These are phyloP conservation scores for Pseudocercospora macadamiae DNA, from an alignment of 2,329 filamentous ascomycete species.

Conservation along the genomic window DNA sequence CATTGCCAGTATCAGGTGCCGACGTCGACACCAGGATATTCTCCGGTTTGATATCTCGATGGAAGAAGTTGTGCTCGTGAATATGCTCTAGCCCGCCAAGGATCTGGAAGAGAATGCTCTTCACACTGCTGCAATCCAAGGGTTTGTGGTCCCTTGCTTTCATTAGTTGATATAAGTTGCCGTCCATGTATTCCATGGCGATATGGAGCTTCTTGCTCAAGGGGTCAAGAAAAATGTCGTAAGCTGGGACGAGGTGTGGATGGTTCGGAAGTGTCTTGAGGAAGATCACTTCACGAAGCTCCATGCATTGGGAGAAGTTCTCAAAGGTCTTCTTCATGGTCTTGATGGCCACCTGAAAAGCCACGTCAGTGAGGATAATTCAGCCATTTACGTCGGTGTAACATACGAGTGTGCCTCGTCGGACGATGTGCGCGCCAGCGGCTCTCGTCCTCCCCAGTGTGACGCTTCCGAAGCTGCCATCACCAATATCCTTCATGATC, in stretches of 20 bases:
- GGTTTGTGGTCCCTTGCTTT: conserved; percentile 95
- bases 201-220: conserved; percentile 97
- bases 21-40: conserved; percentile 97
- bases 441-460: conserved; percentile 87
- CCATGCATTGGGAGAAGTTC: conserved; percentile 84
- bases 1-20: conserved; percentile 76
- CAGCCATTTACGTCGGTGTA: neutral
- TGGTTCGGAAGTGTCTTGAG: conserved; percentile 85
- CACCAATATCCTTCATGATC: conserved; percentile 95
- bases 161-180: conserved; percentile 98
- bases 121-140: conserved; percentile 86
- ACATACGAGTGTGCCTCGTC: conserved; percentile 85
- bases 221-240: conserved; percentile 97
- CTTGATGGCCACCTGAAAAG: conserved; percentile 86
- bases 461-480: conserved; percentile 98
- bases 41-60: conserved; percentile 98
- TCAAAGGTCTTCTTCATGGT: conserved; percentile 99
- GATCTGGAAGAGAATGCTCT: conserved; percentile 97
- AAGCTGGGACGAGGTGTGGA: conserved; percentile 89
- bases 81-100: conserved; percentile 96
- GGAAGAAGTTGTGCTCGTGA: conserved; percentile 95
- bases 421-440: conserved; percentile 84
- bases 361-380: conserved; percentile 13
- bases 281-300: conserved; percentile 96
- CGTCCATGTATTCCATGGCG: conserved; percentile 99